These are phyloP conservation scores for Dryadomyces quercus-mongolicae DNA, from an alignment of 2,329 filamentous ascomycete species.

Conservation along the genomic window DNA sequence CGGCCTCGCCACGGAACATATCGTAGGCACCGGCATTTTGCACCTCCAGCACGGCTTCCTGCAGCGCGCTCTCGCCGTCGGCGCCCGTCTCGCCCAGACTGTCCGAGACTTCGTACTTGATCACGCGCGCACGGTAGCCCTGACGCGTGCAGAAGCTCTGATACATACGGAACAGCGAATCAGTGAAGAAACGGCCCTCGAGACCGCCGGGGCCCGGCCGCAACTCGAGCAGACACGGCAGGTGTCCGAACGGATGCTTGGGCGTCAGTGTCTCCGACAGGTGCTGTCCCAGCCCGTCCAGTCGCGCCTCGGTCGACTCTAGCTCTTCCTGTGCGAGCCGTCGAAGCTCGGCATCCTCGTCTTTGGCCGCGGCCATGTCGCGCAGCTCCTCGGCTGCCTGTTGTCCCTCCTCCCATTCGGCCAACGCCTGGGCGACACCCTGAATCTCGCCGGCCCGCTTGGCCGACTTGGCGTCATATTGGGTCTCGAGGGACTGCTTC, in stretches of 20 bases:
- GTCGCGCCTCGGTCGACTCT: constrained; percentile 44
- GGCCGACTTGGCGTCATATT: constrained; percentile 45
- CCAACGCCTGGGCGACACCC: constrained; percentile 42
- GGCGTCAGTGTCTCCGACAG: constrained; percentile 74
- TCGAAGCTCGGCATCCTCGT: constrained; percentile 58
- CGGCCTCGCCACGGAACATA: constrained; percentile 72
- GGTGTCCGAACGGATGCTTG: constrained; percentile 74
- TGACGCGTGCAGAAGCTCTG: constrained; percentile 54
- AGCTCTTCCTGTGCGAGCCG: constrained; percentile 75
- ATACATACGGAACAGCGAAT: constrained; percentile 86
- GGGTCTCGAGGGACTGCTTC: constrained; percentile 33
- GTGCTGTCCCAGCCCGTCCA: constrained; percentile 51
- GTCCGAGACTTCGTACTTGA: constrained; percentile 73
- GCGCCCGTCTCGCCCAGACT: constrained; percentile 41
- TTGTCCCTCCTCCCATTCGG: constrained; percentile 44
- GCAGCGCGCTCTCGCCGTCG: constrained; percentile 56
- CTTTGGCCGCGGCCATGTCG: constrained; percentile 35
- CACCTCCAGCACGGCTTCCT: constrained; percentile 82
- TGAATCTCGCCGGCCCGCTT: constrained; percentile 51
- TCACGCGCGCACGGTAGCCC: constrained; percentile 51
- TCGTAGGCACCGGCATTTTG: constrained; percentile 68
- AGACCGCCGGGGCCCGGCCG: constrained; percentile 84
- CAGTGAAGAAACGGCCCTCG: constrained; percentile 84
- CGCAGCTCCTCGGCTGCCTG: constrained; percentile 41
- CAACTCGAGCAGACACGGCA: constrained; percentile 87